Evolutionary conservation across 345 rosid species (phyloP).

Genomic region (Pistacia integerrima): DNA sequence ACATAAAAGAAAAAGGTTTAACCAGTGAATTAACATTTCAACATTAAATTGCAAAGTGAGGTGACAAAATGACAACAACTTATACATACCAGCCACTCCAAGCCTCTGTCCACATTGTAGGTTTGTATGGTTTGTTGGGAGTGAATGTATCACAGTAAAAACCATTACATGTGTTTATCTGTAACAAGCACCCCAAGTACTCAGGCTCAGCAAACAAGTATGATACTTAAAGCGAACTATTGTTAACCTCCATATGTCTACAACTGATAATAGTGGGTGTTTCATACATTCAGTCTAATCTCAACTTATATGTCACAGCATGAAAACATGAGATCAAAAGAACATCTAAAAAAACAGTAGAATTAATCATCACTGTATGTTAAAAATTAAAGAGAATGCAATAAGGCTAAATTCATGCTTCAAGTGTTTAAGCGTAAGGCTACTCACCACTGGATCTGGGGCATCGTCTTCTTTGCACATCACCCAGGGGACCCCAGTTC

Average conservation of each 20-base stretch:
- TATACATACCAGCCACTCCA: conserved; percentile 95
- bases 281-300: neutral
- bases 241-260: neutral
- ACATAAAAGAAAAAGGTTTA: neutral
- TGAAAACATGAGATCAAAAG: neutral
- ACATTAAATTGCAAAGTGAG: conserved; percentile 6
- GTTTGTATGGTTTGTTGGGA: conserved; percentile 95
- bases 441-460: conserved; percentile 94
- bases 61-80: conserved; percentile 12
- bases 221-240: neutral
- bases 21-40: neutral
- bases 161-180: conserved; percentile 99
- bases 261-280: neutral
- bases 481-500: conserved; percentile 97
- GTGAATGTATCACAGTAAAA: conserved; percentile 97
- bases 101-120: conserved; percentile 97
- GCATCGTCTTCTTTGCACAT: conserved; percentile 99
- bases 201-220: conserved; percentile 18
- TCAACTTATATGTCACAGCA: neutral
- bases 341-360: neutral
- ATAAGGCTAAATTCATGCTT: neutral
- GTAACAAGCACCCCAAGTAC: conserved; percentile 8
- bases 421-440: neutral
- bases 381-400: neutral
- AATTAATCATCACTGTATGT: neutral